Evolutionary conservation across 108 stramenopile genomes (phyloP), one percentile per base, ranked within the genome.

Genomic region (Cyclostephanos tholiformis): DNA sequence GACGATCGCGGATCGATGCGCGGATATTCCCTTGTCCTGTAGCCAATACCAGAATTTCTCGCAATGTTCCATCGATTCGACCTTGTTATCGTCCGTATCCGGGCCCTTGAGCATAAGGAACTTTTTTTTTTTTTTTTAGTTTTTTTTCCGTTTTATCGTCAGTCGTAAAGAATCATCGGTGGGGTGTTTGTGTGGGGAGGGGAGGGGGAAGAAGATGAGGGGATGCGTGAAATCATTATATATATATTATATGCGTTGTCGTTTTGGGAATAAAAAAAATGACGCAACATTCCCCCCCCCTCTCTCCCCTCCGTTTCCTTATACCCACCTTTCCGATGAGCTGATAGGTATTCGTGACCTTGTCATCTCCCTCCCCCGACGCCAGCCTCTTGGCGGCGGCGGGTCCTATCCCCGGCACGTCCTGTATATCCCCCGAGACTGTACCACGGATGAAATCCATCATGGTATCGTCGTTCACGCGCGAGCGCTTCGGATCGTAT

Each of bases 41-140:
- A 98, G 86, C 83, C 83, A 98, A 48, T 85, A 80, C 96, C 96
- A 98, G 65, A 99, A 97, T 65, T 92, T 91, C 80, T 99, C 92
- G 36, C 89, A 95, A 75, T 98, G 98, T 71, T 98, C 97, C 36
- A 92, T 70, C 30, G 83, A 87, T 62, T 89, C 90, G 22, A 97
- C 89, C 62, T 84, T 84, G 58, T 86, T 67, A 8, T 78, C 87
- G n/a, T 68, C 88, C 1, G 79, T 82, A 58, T 93, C 96, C 14
- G 95, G 94, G 27, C 95, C 96, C 67, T 97, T 97, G 76, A 99
- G 90, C 85, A 87, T 84, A 50, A 99, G 85, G 74, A 95, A 99
- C 77, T 6, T n/a, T n/a, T n/a, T n/a, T n/a, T n/a, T n/a, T n/a
- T n/a, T n/a, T n/a, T n/a, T n/a, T n/a, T n/a, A n/a, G n/a, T n/a